phyloP scores from a whole-genome alignment of 352 stramenopile genomes.

The Phytophthora fragariae region DNA sequence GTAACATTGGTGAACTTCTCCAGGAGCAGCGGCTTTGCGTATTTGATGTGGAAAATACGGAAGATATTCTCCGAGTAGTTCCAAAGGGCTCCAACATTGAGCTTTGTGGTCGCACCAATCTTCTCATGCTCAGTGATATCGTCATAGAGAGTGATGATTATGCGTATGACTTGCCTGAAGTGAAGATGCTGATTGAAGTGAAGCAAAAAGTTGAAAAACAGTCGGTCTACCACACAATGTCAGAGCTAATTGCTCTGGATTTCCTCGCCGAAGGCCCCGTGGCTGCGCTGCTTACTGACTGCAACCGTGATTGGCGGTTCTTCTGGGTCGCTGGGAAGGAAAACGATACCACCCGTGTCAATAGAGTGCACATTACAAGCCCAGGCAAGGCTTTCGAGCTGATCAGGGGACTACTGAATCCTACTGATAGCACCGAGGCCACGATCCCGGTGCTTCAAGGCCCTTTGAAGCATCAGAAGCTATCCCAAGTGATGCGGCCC shows the following conservation, averaged over 20 bases:
- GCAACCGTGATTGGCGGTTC: constrained; percentile 46
- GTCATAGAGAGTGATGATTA: constrained; percentile 19
- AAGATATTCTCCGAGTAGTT: constrained; percentile 40
- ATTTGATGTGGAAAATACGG: constrained; percentile 36
- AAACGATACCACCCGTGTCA: constrained; percentile 29
- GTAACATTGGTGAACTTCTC: constrained; percentile 47
- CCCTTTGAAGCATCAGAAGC: too few relatives aligned
- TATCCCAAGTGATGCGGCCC: too few relatives aligned
- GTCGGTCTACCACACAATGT: constrained; percentile 45
- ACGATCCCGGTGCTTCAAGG: too few relatives aligned
- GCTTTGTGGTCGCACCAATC: constrained; percentile 50
- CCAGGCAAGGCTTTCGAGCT: constrained; percentile 39
- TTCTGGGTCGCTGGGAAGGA: constrained; percentile 51
- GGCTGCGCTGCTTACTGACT: constrained; percentile 57
- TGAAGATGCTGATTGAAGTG: constrained; percentile 63
- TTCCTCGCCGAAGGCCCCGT: constrained; percentile 43
- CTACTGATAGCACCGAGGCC: neutral
- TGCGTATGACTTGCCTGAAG: constrained; percentile 38
- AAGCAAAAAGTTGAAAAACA: constrained; percentile 38
- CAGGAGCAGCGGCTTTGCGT: constrained; percentile 47
- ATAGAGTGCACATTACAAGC: constrained; percentile 28
- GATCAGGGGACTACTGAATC: constrained; percentile 41
- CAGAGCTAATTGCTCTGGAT: constrained; percentile 56
- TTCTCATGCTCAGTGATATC: constrained; percentile 51
- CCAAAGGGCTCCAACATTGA: constrained; percentile 45